Evolutionary conservation across 1,139 yeast species (phyloP), one percentile per base, ranked within the genome.

Genomic region (Debaryomyces sp.): DNA sequence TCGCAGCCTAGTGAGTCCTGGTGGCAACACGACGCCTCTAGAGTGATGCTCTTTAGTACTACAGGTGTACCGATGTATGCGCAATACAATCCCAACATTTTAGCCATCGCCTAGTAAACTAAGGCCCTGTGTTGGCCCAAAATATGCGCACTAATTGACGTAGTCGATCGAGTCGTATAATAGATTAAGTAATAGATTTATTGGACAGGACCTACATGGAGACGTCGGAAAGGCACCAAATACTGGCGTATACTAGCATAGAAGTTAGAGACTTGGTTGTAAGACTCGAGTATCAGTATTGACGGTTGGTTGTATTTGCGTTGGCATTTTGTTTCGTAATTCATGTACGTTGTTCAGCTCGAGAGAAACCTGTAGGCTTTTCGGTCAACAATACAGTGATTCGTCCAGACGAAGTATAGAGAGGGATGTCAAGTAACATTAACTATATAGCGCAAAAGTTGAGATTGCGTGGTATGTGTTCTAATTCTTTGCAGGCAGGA

Each of bases 91-190:
- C 46, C 46, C 46, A 43, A 43, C 46, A 43, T 24, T 36, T 36
- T 36, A 21, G 13, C 35, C 37, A 27, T 41, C 27, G 36, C 36
- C 36, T 37, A 30, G 27, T 36, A 21, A 26, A 15, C 21, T 27
- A 24, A 27, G 32, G 27, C 27, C 26, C 35, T 36, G 41, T 43
- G 46, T 43, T 43, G 46, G 41, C 41, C 46, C 46, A 43, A 43
- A 43, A 43, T 43, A 43, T 43, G 46, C 46, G 41, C 29, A 24
- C 21, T 29, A 18, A 21, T 32, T 43, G 46, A 43, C 46, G 46
- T 43, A 43, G 38, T 12, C 13, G 33, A 27, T 15, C 18, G 17
- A 35, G 22, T 35, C 13, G 38, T 35, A 35, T 35, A 35, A 35
- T 21, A n/a, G 38, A 35, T 35, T 21, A 35, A 35, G 38, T 35